These are phyloP conservation scores for Aureobasidium mangrovei DNA, from an alignment of 2,329 filamentous ascomycete species.

Conservation along the genomic window DNA sequence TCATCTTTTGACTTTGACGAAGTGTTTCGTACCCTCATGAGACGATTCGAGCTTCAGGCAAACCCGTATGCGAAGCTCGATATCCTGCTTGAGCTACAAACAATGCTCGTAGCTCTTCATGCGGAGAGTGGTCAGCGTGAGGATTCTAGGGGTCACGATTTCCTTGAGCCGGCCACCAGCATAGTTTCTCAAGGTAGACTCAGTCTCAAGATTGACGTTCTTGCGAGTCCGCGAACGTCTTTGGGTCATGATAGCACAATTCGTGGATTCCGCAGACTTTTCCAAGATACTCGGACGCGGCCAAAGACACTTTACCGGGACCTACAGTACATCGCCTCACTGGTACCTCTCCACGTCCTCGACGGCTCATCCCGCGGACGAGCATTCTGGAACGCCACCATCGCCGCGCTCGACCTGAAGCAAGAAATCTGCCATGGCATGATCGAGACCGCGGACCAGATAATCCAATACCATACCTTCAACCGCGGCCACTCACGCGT, in stretches of 20 bases:
- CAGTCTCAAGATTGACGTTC: slow-evolving; percentile 7
- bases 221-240: not conserved
- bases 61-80: slow-evolving; percentile 82
- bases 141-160: no score
- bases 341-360: slow-evolving; percentile 48
- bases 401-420: slow-evolving; percentile 82
- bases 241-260: slow-evolving; percentile 9
- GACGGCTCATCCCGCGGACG: slow-evolving; percentile 53
- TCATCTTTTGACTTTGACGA: slow-evolving; percentile 50
- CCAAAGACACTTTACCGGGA: slow-evolving; percentile 42
- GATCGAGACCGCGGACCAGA: slow-evolving; percentile 64
- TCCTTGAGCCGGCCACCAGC: not conserved
- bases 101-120: slow-evolving; percentile 38
- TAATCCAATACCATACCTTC: slow-evolving; percentile 60
- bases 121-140: not conserved
- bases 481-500: slow-evolving; percentile 39
- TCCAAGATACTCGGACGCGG: slow-evolving; percentile 36
- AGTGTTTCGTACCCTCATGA: slow-evolving; percentile 70
- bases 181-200: not conserved
- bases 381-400: slow-evolving; percentile 81
- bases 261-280: slow-evolving; percentile 28
- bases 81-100: slow-evolving; percentile 72
- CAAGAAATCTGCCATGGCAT: slow-evolving; percentile 78
- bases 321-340: slow-evolving; percentile 50
- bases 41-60: slow-evolving; percentile 79